phyloP scores from a whole-genome alignment of 2,329 filamentous ascomycete genomes.

The Microsporum ferrugineum region DNA sequence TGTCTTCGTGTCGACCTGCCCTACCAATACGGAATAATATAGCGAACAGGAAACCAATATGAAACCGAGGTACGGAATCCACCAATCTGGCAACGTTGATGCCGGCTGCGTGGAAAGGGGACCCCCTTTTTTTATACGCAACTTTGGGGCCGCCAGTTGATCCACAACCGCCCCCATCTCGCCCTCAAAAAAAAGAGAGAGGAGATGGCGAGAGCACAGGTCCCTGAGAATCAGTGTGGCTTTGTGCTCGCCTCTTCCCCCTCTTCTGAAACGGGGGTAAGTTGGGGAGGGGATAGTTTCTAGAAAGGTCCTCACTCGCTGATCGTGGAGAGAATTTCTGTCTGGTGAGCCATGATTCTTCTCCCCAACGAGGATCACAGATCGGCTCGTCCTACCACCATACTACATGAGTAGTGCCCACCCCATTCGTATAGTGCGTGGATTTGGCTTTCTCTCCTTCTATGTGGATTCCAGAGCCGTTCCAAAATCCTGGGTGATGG shows the following conservation, averaged over 20 bases:
- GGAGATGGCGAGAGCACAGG: not conserved
- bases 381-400: not conserved
- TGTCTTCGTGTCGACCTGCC: not conserved
- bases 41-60: not conserved
- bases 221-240: not conserved
- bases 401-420: not conserved
- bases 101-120: not conserved
- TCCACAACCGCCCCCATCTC: not conserved
- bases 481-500: conserved; percentile 2
- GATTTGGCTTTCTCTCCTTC: conserved; percentile 1
- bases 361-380: not conserved
- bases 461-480: conserved; percentile 3
- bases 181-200: not conserved
- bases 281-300: not conserved
- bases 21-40: not conserved
- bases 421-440: not conserved
- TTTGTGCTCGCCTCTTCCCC: not conserved
- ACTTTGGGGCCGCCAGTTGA: not conserved
- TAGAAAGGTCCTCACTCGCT: not conserved
- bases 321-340: not conserved
- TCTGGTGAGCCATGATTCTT: not conserved
- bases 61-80: not conserved
- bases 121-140: not conserved
- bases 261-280: not conserved
- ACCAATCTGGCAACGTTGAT: not conserved